A percentile compares a stretch with the other conserved stretches of the same genome.
Conservation (phyloP, 2,329 filamentous ascomycete genomes). For the Colletotrichum melonis region DNA sequence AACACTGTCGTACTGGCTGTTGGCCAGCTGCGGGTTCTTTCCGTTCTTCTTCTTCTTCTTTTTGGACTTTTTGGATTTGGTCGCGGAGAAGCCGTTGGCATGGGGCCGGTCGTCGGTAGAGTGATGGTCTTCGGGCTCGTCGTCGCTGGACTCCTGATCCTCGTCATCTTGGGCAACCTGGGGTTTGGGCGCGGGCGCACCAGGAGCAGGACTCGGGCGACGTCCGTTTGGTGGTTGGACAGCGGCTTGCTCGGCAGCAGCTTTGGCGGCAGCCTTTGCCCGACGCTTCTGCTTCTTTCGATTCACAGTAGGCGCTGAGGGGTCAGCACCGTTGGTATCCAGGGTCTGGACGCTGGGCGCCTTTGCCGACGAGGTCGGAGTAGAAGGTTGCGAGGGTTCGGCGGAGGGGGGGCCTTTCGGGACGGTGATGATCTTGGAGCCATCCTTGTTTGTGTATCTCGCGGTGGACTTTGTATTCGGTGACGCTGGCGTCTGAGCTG, state of each 20-base stretch:
- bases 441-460: constrained; percentile 76
- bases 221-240: constrained; percentile 53
- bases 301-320: constrained; percentile 71
- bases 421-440: constrained; percentile 75
- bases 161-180: constrained; percentile 58
- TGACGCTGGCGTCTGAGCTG: constrained; percentile 61
- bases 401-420: constrained; percentile 64
- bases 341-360: constrained; percentile 42
- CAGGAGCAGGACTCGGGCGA: constrained; percentile 49
- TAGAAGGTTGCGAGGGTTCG: constrained; percentile 65
- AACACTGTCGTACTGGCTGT: constrained; percentile 46
- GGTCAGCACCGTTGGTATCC: constrained; percentile 39
- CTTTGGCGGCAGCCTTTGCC: constrained; percentile 83
- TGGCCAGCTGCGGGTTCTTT: constrained; percentile 39
- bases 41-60: constrained; percentile 75
- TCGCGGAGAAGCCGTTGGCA: constrained; percentile 44
- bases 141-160: constrained; percentile 67
- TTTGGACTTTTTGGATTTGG: constrained; percentile 70
- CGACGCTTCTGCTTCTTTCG: constrained; percentile 96
- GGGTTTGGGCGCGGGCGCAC: constrained; percentile 41
- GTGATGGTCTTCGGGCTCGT: constrained; percentile 59
- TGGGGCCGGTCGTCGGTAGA: constrained; percentile 48
- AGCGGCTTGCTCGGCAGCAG: constrained; percentile 53
- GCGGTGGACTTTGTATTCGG: constrained; percentile 64
- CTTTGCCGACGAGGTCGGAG: constrained; percentile 57